Evolutionary conservation across 306 rosid species (phyloP).

Genomic region (Glycine soja): DNA sequence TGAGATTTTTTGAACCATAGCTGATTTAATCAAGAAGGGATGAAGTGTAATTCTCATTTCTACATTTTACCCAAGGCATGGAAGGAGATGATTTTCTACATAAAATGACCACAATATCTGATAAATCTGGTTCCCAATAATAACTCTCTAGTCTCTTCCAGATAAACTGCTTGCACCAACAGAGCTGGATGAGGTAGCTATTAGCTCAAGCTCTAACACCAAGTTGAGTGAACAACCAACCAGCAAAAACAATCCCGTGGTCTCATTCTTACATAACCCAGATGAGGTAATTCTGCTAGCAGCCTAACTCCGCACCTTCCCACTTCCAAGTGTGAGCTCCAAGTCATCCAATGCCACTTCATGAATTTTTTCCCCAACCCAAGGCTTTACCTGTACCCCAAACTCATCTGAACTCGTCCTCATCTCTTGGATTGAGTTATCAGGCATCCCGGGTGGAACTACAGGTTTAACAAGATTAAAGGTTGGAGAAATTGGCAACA

Average conservation of each 20-base stretch:
- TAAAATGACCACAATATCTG: conserved; percentile 21
- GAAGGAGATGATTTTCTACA: conserved; percentile 30
- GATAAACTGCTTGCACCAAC: conserved; percentile 33
- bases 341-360: conserved; percentile 85
- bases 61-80: conserved; percentile 13
- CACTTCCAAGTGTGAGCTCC: conserved; percentile 87
- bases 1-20: conserved; percentile 32
- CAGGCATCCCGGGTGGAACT: conserved; percentile 47
- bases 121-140: not conserved
- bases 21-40: conserved; percentile 25
- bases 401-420: conserved; percentile 60
- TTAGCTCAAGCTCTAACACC: conserved; percentile 43
- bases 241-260: conserved; percentile 37
- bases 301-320: conserved; percentile 60
- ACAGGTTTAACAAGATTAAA: conserved; percentile 69
- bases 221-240: conserved; percentile 48
- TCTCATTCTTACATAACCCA: conserved; percentile 34
- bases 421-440: conserved; percentile 53
- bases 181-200: conserved; percentile 13
- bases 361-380: conserved; percentile 91
- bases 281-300: conserved; percentile 8
- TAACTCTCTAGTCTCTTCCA: conserved; percentile 29
- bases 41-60: conserved; percentile 10
- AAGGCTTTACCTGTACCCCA: conserved; percentile 77
- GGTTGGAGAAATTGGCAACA: conserved; percentile 71